Percentiles rank a stretch among this genome's conserved stretches.
Evolutionary conservation across 768 basidiomycete species (phyloP).

Genomic region (Cantharellus cinnabarinus): DNA sequence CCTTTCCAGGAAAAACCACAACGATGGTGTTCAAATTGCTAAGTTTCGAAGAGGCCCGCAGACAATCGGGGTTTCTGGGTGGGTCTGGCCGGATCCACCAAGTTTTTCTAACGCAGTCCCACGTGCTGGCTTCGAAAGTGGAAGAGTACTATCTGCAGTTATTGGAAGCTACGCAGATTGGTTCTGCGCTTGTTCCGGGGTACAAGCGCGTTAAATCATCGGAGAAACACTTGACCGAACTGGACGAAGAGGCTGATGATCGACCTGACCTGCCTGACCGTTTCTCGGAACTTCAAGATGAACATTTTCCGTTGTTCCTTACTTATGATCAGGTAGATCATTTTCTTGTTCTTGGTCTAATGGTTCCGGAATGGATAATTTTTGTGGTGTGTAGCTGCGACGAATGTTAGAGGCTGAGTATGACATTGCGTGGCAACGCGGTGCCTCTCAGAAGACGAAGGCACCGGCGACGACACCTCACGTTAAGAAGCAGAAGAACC

Average conservation of each 20-base stretch:
- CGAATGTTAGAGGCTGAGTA: constrained; percentile 23
- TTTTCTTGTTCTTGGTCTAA: not conserved
- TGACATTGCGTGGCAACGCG: constrained; percentile 16
- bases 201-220: not conserved
- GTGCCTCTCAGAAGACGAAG: not conserved
- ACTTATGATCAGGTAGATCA: constrained; percentile 37
- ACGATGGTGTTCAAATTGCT: constrained; percentile 8
- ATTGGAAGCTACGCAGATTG: constrained; percentile 22
- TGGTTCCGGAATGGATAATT: not conserved
- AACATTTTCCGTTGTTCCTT: constrained; percentile 49
- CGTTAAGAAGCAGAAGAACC: not conserved
- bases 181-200: too few relatives aligned
- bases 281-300: constrained; percentile 35
- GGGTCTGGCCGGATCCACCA: not conserved
- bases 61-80: not conserved
- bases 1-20: constrained; percentile 6
- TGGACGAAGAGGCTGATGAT: constrained; percentile 25
- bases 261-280: constrained; percentile 27
- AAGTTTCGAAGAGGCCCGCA: not conserved
- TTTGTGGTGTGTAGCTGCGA: constrained; percentile 21
- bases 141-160: constrained; percentile 41
- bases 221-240: constrained; percentile 17
- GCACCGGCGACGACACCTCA: not conserved
- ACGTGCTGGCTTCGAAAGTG: constrained; percentile 45
- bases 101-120: constrained; percentile 7